A percentile compares a stretch with the other conserved stretches of the same genome.
Conservation (phyloP, 2,329 filamentous ascomycete species). For the Aspergillus novofumigatus region DNA sequence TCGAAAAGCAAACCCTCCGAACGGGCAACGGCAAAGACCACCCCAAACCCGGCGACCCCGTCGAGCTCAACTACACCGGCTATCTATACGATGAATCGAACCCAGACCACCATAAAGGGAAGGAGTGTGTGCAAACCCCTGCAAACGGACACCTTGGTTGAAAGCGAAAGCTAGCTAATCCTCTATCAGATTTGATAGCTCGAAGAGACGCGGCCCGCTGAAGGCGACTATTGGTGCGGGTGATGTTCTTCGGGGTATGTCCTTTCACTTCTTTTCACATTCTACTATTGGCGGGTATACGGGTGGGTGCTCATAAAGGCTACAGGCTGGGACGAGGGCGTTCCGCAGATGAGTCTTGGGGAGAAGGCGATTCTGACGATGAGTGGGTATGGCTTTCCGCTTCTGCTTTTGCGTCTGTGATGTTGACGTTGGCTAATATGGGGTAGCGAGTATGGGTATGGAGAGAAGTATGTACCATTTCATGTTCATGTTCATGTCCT, state of each 20-base stretch:
- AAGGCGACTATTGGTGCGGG: conserved; percentile 74
- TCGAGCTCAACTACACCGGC: conserved; percentile 89
- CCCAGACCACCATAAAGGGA: conserved; percentile 61
- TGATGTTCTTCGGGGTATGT: conserved; percentile 77
- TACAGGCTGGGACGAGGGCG: conserved; percentile 75
- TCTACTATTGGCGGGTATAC: no score
- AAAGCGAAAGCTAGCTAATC: no score
- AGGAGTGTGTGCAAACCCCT: conserved; percentile 54
- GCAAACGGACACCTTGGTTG: no score
- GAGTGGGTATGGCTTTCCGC: conserved; percentile 54
- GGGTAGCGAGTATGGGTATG: conserved; percentile 39
- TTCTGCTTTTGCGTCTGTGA: neutral
- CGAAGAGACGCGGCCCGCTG: conserved; percentile 67
- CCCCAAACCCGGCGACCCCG: conserved; percentile 64
- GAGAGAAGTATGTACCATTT: conserved; percentile 31
- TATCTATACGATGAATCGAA: conserved; percentile 68
- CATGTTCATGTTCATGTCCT: neutral
- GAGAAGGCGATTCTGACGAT: conserved; percentile 87
- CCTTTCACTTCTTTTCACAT: neutral
- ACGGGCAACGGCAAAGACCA: conserved; percentile 59
- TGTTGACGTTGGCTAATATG: conserved; percentile 2
- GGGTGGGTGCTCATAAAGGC: neutral
- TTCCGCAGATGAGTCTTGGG: conserved; percentile 79
- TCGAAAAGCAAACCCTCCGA: conserved; percentile 62
- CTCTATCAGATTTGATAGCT: conserved; percentile 75